Evolutionary conservation across 2,329 filamentous ascomycete genomes (phyloP).

Genomic region (Penicillium italicum): DNA sequence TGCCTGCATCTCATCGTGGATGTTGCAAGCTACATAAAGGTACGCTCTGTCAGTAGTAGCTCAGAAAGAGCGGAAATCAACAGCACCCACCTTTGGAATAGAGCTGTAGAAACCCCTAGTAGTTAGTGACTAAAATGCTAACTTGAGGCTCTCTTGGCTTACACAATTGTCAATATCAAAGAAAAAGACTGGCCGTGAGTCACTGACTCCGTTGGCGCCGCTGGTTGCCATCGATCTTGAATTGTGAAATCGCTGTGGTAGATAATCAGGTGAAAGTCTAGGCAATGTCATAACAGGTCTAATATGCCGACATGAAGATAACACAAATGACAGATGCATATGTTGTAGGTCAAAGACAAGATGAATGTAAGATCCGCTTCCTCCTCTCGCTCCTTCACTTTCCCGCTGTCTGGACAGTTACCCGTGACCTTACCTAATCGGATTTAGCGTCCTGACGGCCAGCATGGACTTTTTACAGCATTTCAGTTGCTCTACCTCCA

Average conservation of each 20-base stretch:
- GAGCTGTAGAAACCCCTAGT: slow-evolving; percentile 48
- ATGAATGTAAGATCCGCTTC: not conserved
- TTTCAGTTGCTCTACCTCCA: slow-evolving; percentile 10
- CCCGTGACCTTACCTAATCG: slow-evolving; percentile 20
- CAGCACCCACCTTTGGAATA: slow-evolving; percentile 69
- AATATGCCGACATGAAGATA: slow-evolving; percentile 6
- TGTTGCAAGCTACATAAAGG: slow-evolving; percentile 60
- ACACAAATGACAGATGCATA: slow-evolving; percentile 18
- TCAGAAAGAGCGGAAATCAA: not conserved
- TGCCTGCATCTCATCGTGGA: slow-evolving; percentile 83
- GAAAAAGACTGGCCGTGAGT: slow-evolving; percentile 57
- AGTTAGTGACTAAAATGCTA: not conserved
- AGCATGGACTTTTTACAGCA: slow-evolving; percentile 10
- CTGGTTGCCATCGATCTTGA: slow-evolving; percentile 25
- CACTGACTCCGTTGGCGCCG: slow-evolving; percentile 21
- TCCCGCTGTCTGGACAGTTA: not conserved
- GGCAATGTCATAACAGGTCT: not conserved
- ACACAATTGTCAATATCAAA: slow-evolving; percentile 99
- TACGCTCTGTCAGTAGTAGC: slow-evolving; percentile 12
- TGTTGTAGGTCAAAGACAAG: slow-evolving; percentile 3
- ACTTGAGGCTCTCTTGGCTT: slow-evolving; percentile 32
- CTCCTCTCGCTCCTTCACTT: not conserved
- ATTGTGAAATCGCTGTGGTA: not conserved
- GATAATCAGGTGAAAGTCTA: not conserved
- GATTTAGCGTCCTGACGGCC: slow-evolving; percentile 6